A percentile compares a stretch with the other conserved stretches of the same genome.
These are phyloP conservation scores for Aaosphaeria pasadenensis DNA, from an alignment of 2,329 filamentous ascomycete genomes.

Conservation along the genomic window DNA sequence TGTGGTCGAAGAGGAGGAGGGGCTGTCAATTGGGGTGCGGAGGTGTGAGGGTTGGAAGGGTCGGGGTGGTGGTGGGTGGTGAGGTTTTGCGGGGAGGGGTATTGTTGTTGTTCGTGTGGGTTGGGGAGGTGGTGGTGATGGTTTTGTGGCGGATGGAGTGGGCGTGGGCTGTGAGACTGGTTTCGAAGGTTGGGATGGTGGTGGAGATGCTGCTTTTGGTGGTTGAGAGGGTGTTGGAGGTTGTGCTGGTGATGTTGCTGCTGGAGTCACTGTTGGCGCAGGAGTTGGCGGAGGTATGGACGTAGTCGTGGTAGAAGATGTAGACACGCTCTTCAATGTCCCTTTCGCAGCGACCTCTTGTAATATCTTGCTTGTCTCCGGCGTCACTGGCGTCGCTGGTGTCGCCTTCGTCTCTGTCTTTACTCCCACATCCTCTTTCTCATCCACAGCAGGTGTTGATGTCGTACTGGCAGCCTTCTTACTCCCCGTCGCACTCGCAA, in stretches of 20 bases:
- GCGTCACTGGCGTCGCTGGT: slow-evolving; percentile 24
- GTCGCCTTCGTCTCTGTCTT: slow-evolving; percentile 1
- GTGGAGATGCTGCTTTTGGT: slow-evolving; percentile 5
- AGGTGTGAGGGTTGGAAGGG: not conserved
- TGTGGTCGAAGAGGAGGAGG: not conserved
- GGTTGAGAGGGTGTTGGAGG: slow-evolving; percentile 4
- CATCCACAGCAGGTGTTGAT: not conserved
- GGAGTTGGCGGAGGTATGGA: slow-evolving; percentile 2
- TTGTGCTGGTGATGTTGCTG: slow-evolving; percentile 1
- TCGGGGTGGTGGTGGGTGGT: not conserved
- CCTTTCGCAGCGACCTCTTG: slow-evolving; percentile 24
- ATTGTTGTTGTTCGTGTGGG: not conserved
- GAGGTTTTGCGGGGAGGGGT: not conserved
- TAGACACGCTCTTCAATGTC: slow-evolving; percentile 10
- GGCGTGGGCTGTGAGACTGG: slow-evolving; percentile 1
- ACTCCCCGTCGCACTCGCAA: not conserved
- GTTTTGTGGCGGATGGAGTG: not conserved
- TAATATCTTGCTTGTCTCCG: slow-evolving; percentile 28
- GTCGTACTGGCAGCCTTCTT: slow-evolving; percentile 1
- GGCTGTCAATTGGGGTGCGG: too few species aligned
- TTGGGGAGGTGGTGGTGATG: slow-evolving; percentile 3
- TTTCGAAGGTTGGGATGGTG: slow-evolving; percentile 4
- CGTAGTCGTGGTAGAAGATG: not conserved
- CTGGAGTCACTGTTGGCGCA: slow-evolving; percentile 19
- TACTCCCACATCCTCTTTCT: not conserved